Evolutionary conservation across 108 stramenopile species (phyloP).

Genomic region (Cyclotella baltica): DNA sequence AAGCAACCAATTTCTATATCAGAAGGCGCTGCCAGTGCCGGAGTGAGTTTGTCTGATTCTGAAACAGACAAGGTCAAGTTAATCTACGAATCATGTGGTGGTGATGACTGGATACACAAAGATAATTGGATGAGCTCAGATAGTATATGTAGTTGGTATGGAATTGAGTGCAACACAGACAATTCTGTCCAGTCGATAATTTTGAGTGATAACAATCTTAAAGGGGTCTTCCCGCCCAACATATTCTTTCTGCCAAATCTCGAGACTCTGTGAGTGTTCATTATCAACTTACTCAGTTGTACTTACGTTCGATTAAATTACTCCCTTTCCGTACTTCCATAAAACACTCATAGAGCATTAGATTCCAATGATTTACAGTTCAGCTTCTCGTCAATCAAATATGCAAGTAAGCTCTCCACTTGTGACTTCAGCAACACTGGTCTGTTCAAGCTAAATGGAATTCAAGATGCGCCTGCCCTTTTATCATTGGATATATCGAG

Average conservation of each 20-base stretch:
- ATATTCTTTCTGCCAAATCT: slow-evolving; percentile 71
- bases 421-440: slow-evolving; percentile 65
- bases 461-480: slow-evolving; percentile 56
- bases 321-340: background rate
- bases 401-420: slow-evolving; percentile 56
- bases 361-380: slow-evolving; percentile 76
- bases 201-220: slow-evolving; percentile 72
- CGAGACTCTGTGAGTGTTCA: slow-evolving; percentile 54
- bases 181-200: slow-evolving; percentile 59
- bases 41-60: background rate
- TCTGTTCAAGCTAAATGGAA: slow-evolving; percentile 63
- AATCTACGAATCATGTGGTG: slow-evolving; percentile 64
- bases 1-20: slow-evolving; percentile 9
- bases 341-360: slow-evolving; percentile 43
- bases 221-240: slow-evolving; percentile 62
- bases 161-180: slow-evolving; percentile 58
- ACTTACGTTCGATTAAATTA: background rate
- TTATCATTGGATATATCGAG: slow-evolving; percentile 67
- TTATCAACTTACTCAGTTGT: background rate
- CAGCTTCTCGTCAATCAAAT: slow-evolving; percentile 71
- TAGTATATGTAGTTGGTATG: slow-evolving; percentile 71
- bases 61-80: slow-evolving; percentile 56
- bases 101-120: slow-evolving; percentile 51
- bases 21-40: background rate
- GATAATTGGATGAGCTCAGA: slow-evolving; percentile 71